Evolutionary conservation across 2,329 filamentous ascomycete genomes (phyloP).

Genomic region (Anthostomella pinea): DNA sequence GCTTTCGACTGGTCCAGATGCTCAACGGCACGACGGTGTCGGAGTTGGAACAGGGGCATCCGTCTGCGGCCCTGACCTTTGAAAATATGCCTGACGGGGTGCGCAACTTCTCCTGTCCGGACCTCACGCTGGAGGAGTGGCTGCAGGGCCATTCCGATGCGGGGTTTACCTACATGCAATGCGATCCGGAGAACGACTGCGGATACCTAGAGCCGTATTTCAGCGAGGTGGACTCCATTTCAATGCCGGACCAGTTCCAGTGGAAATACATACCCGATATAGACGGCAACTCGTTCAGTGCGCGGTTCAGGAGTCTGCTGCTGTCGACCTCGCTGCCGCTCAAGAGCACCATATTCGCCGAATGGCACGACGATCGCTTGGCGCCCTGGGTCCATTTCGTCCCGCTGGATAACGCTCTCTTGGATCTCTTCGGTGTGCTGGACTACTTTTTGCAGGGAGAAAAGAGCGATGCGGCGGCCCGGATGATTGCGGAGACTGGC

Average conservation of each 20-base stretch:
- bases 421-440: slow-evolving; percentile 56
- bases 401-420: slow-evolving; percentile 57
- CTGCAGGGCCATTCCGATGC: slow-evolving; percentile 37
- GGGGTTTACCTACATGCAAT: slow-evolving; percentile 43
- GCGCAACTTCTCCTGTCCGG: slow-evolving; percentile 38
- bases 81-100: slow-evolving; percentile 34
- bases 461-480: slow-evolving; percentile 42
- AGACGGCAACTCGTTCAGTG: slow-evolving; percentile 55
- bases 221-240: slow-evolving; percentile 16
- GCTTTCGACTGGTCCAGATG: slow-evolving; percentile 66
- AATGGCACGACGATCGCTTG: slow-evolving; percentile 62
- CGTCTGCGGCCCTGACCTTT: slow-evolving; percentile 42
- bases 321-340: slow-evolving; percentile 54
- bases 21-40: slow-evolving; percentile 57
- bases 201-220: slow-evolving; percentile 24
- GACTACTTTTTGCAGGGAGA: slow-evolving; percentile 52
- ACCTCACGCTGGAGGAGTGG: slow-evolving; percentile 38
- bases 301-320: slow-evolving; percentile 50
- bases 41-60: slow-evolving; percentile 40
- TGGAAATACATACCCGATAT: slow-evolving; percentile 59
- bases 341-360: slow-evolving; percentile 60
- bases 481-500: slow-evolving; percentile 48
- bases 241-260: slow-evolving; percentile 36
- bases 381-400: slow-evolving; percentile 62
- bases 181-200: slow-evolving; percentile 30